Evolutionary conservation across 352 stramenopile species (phyloP).

Genomic region (Pythium monospermum): DNA sequence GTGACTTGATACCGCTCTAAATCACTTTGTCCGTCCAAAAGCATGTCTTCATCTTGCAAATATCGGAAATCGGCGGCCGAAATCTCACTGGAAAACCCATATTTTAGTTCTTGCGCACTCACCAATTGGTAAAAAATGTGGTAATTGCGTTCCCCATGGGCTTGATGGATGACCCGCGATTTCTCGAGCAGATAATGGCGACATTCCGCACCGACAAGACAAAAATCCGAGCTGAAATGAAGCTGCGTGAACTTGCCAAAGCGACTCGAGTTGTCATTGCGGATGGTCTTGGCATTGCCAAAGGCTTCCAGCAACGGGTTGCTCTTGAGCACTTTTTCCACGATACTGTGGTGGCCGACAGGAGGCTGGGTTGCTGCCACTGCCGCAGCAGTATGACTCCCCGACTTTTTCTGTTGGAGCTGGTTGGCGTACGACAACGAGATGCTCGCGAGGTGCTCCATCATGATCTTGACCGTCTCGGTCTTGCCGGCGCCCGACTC

Average conservation of each 20-base stretch:
- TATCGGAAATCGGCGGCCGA: conserved; percentile 64
- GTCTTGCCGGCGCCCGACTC: conserved; percentile 94
- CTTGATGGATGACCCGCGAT: conserved; percentile 90
- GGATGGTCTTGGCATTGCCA: conserved; percentile 89
- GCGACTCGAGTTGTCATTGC: conserved; percentile 94
- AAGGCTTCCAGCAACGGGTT: conserved; percentile 90
- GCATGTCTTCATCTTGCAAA: conserved; percentile 63
- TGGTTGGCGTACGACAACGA: conserved; percentile 58
- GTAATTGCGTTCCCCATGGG: conserved; percentile 94
- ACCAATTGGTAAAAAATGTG: conserved; percentile 98
- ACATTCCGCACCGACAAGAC: conserved; percentile 85
- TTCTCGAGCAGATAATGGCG: conserved; percentile 97
- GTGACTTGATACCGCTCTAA: conserved; percentile 79
- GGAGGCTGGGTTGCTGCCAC: too few relatives aligned
- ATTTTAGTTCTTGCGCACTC: conserved; percentile 52
- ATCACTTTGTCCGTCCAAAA: conserved; percentile 66
- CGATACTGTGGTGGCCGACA: conserved; percentile 43
- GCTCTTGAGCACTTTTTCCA: conserved; percentile 87
- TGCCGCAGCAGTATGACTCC: conserved; percentile 46
- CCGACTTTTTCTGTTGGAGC: conserved; percentile 65
- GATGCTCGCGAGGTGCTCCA: conserved; percentile 92
- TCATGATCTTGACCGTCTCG: conserved; percentile 96
- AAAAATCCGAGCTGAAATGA: conserved; percentile 86
- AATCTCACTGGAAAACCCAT: conserved; percentile 40
- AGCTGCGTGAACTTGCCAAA: conserved; percentile 95